Conservation (phyloP, 2,329 filamentous ascomycete genomes). For the Epichloe gansuensis region DNA sequence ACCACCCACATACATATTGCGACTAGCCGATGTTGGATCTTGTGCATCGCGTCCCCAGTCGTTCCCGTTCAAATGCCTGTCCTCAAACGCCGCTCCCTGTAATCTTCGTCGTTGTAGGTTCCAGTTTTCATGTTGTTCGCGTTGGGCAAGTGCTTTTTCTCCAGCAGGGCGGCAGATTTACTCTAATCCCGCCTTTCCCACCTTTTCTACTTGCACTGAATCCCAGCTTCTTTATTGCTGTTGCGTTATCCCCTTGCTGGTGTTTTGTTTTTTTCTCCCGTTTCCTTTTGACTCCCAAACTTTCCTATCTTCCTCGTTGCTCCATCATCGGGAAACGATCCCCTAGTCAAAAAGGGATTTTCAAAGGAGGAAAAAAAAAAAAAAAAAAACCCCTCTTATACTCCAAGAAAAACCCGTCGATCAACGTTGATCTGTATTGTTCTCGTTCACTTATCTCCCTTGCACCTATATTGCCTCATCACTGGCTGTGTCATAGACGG, state of each 20-base stretch:
- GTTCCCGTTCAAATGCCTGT: no score
- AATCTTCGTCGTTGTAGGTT: not conserved
- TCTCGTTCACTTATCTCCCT: not conserved
- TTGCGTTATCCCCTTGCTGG: not conserved
- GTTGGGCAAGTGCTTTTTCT: not conserved
- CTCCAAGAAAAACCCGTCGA: not conserved
- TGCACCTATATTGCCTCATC: not conserved
- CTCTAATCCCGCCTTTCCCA: not conserved
- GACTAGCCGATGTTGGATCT: no score
- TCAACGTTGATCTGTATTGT: not conserved
- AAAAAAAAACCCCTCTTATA: not conserved
- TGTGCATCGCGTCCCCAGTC: no score
- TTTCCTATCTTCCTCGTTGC: no score
- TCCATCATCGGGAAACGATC: no score
- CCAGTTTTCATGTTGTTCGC: not conserved
- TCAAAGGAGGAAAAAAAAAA: not conserved
- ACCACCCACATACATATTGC: no score
- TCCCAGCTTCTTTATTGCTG: not conserved
- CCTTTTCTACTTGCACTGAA: not conserved
- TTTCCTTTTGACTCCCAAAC: not conserved
- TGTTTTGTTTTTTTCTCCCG: not conserved
- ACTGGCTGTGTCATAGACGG: not conserved
- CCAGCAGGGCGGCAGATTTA: not conserved
- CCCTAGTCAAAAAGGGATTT: not conserved
- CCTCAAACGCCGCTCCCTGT: not conserved